Percentiles rank a stretch among this genome's conserved stretches.
Evolutionary conservation across 139 green algal genomes (phyloP).

Genomic region (Asterochloris erici): DNA sequence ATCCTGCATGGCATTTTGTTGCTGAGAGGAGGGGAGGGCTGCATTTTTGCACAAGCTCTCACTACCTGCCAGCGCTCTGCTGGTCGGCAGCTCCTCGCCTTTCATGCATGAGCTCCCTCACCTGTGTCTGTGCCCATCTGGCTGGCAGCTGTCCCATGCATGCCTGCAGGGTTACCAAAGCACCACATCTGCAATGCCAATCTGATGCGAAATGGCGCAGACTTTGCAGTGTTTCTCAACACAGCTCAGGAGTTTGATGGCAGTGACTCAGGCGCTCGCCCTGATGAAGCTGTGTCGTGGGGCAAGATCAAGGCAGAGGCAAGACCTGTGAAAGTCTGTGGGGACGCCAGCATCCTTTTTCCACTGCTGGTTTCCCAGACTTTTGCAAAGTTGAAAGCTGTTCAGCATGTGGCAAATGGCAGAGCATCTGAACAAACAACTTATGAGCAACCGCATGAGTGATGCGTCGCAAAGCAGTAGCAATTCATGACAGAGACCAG

Average conservation of each 20-base stretch:
- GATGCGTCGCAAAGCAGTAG: too few species aligned
- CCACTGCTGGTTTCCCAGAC: constrained; percentile 93
- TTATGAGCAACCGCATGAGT: too few species aligned
- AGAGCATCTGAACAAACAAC: neutral
- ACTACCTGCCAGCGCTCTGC: too few species aligned
- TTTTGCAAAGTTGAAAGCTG: constrained; percentile 69
- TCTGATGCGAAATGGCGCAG: constrained; percentile 96
- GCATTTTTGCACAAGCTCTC: too few species aligned
- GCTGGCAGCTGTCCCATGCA: too few species aligned
- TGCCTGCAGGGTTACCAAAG: constrained; percentile 80
- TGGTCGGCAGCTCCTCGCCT: too few species aligned
- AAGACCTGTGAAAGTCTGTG: constrained; percentile 83
- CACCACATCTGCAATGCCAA: constrained; percentile 99
- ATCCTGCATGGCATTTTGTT: too few species aligned
- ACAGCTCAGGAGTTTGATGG: constrained; percentile 97
- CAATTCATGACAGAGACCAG: too few species aligned
- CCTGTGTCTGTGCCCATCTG: too few species aligned
- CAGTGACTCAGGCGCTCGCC: constrained; percentile 85
- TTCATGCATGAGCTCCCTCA: too few species aligned
- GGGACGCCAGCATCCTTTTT: constrained; percentile 93
- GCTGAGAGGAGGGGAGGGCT: too few species aligned
- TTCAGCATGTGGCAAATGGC: neutral
- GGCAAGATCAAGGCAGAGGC: constrained; percentile 94
- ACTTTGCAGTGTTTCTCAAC: constrained; percentile 91
- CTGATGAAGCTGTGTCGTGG: constrained; percentile 96